Evolutionary conservation across 2,329 filamentous ascomycete species (phyloP).

Genomic region (Stagonosporopsis vannaccii): DNA sequence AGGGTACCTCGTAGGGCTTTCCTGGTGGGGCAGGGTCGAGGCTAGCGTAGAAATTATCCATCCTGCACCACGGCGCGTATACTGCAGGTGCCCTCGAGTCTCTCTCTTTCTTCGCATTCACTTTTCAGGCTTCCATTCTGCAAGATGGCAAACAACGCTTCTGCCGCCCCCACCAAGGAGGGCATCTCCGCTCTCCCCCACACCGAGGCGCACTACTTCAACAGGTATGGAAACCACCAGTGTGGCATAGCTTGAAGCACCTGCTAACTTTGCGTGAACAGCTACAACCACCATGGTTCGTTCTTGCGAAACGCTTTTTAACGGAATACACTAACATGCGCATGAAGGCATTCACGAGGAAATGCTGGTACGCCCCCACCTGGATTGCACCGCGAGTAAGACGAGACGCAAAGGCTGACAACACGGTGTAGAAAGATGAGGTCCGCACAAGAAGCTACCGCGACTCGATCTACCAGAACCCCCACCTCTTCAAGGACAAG

Average conservation of each 20-base stretch:
- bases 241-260: slow-evolving; percentile 27
- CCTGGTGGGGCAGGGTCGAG: slow-evolving; percentile 22
- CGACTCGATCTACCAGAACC: slow-evolving; percentile 96
- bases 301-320: slow-evolving; percentile 44
- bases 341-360: slow-evolving; percentile 89
- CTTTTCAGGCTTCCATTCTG: slow-evolving; percentile 6
- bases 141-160: slow-evolving; percentile 38
- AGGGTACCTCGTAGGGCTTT: slow-evolving; percentile 15
- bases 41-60: slow-evolving; percentile 41
- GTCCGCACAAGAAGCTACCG: slow-evolving; percentile 96
- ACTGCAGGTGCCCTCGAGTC: slow-evolving; percentile 13
- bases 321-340: slow-evolving; percentile 50
- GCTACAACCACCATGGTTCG: slow-evolving; percentile 97
- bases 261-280: slow-evolving; percentile 57
- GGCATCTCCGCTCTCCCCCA: slow-evolving; percentile 73
- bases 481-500: slow-evolving; percentile 90
- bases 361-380: slow-evolving; percentile 77
- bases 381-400: background rate
- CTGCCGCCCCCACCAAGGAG: slow-evolving; percentile 36
- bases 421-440: slow-evolving; percentile 82
- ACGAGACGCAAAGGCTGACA: slow-evolving; percentile 20
- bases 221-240: slow-evolving; percentile 69
- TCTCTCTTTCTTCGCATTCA: slow-evolving; percentile 13
- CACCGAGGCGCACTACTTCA: slow-evolving; percentile 99
- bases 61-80: slow-evolving; percentile 17